Evolutionary conservation across 2,329 filamentous ascomycete species (phyloP), one percentile per base, ranked within the genome.

Genomic region (Arthrinium phaeospermum): DNA sequence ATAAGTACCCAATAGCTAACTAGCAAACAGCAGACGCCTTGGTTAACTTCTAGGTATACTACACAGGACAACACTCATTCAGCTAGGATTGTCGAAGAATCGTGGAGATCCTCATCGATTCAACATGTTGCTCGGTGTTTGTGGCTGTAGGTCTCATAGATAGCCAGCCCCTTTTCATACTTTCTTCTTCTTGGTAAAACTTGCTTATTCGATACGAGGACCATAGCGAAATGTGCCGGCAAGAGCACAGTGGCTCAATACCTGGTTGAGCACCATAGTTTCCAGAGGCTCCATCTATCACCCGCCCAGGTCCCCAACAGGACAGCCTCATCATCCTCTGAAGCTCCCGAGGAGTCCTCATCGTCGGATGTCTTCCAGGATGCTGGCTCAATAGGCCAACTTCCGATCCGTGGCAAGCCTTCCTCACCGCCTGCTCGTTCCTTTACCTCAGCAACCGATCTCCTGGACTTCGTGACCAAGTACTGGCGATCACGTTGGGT

Each of bases 191-290:
- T 4, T 70, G 57, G 75, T 76, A 76, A 6, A 34, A 19, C 61
- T 44, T 30, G 49, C 67, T 69, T 49, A 69, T 49, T 12, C 46
- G n/a, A 37, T n/a, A 75, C 47, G 16, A 22, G 16, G 45, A 34
- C 44, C 53, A 53, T 79, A 96, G 95, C 94, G 79, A 96, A 98
- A 78, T 98, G 95, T 85, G 92, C 96, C 68, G 96, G 96, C 79
- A 98, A 98, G 85, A 92, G 91, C 80, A 94, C 94, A 13, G 94
- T 98, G 75, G 95, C 95, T 72, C 90, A 94, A 71, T 98, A 97
- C 81, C 90, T 99, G 12, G 90, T 95, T 75, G 89, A 95, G 75
- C 90, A 95, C 75, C 93, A 98, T 82, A 91, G 90, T 74, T 99
- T 98, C 83, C 91, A 89, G 73, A 90, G 90, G 67, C 88, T 98